Evolutionary conservation across 345 rosid genomes (phyloP).

Genomic region (Aquilaria sinensis): DNA sequence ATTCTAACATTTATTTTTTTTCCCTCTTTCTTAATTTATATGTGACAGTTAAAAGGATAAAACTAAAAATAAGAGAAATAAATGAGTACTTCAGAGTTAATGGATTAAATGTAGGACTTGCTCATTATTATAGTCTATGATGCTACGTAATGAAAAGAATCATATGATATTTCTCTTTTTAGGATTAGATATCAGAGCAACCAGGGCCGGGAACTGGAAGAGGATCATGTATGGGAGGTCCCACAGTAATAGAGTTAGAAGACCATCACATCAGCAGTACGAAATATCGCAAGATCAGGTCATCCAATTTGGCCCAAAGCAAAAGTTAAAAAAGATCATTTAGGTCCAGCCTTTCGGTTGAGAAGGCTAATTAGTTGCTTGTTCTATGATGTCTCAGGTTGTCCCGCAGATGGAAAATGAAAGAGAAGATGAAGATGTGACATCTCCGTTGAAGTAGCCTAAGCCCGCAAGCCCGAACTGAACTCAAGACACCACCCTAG

Average conservation of each 20-base stretch:
- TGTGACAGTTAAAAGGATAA: too few species aligned
- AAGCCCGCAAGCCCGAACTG: too few species aligned
- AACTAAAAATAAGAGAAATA: not conserved
- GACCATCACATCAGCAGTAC: conserved; percentile 8
- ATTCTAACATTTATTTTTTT: too few species aligned
- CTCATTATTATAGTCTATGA: not conserved
- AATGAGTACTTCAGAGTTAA: not conserved
- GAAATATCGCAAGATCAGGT: conserved; percentile 36
- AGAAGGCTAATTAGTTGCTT: too few species aligned
- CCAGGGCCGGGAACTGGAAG: not conserved
- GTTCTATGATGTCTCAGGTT: conserved; percentile 3
- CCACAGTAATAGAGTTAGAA: conserved; percentile 18
- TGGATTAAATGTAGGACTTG: not conserved
- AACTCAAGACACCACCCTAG: too few species aligned
- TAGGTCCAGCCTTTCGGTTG: too few species aligned
- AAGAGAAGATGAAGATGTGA: conserved; percentile 6
- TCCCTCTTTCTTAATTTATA: too few species aligned
- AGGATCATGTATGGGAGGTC: conserved; percentile 6
- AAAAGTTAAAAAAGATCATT: too few species aligned
- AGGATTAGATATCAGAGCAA: conserved; percentile 6
- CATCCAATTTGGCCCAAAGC: not conserved
- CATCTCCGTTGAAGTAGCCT: too few species aligned
- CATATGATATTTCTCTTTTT: not conserved
- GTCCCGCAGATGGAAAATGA: conserved; percentile 8
- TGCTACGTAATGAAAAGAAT: too few species aligned